Evolutionary conservation across 228 moss, liverwort and hornwort genomes (phyloP), one percentile per base, ranked within the genome.

Genomic region (Sphagnum fallax): DNA sequence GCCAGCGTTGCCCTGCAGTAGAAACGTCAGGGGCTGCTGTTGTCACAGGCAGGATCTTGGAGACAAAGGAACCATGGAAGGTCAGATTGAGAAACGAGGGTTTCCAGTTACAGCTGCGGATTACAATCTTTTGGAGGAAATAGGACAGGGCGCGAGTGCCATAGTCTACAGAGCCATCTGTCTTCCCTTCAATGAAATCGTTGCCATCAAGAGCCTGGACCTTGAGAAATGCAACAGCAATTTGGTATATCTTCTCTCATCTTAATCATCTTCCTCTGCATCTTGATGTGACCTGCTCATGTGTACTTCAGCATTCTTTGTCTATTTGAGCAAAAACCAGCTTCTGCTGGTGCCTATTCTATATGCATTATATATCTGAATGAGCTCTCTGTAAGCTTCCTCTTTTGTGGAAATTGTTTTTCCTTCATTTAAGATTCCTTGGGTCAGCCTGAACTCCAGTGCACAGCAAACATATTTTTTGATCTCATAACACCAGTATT

Each of bases 101-200:
- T 97, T 81, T 61, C 90, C 97, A 10, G 79, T 97, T 10, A 15
- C 66, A 65, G 90, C 91, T 47, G 61, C 82, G 74, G 90, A 87
- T 48, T 98, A 98, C 80, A 89, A 90, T 71, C 78, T 98, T 61
- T 53, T 93, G 79, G 93, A 98, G 75, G 93, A 93, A 76, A 79
- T 98, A 68, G 98, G 98, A 50, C 91, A 89, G 67, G 98, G 98
- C 48, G 90, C 89, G 67, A 93, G 98, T 71, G 93, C 98, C 4
- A 90, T 80, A 0, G 98, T 98, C 69, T 92, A 90, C 50, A 81
- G 92, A 64, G 91, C 92, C 16, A 4, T 75, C 6, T 97, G 97
- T 66, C 58, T 90, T 58, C 90, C 97, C 8, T 82, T n/a, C 65
- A 82, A 83, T 75, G 93, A 97, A 67, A 78, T 91, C 14, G 93